Base-by-base conservation (phyloP, 2,329 filamentous ascomycete species). In the Pestalotiopsis sp. region DNA sequence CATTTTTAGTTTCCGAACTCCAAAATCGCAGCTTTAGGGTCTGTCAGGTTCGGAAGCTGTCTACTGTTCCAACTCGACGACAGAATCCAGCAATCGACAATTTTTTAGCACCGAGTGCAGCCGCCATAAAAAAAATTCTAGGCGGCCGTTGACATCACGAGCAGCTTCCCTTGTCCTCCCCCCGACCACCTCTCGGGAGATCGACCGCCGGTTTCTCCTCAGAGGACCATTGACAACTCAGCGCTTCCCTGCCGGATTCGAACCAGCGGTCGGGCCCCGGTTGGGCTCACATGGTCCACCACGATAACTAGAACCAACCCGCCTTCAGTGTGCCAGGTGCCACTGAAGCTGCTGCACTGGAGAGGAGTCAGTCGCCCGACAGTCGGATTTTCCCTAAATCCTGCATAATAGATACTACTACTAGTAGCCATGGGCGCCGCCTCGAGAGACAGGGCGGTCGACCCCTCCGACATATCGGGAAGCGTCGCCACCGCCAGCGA, bases 241-340 rank as follows among this genome's bases (percentile, higher is more conserved):
- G 36, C 52, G 9, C 64, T 45, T 39, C 66, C 66, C 66, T 63
- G 66, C 57, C 66, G 59, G 36, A 56, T 58, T 58, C 56, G 62
- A 62, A 57, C 27, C 45, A 67, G 57, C 66, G 69, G 73, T 75
- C 75, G 73, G 72, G 76, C 73, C 76, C 75, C 59, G 45, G 74
- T 77, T 76, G 77, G 77, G 77, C 74, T 77, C 71, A 68, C 72
- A 73, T 71, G 68, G 68, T 69, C 61, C 57, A 41, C 23, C 57
- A 58, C 36, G 14, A 20, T n/a, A 56, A 36, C 25, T 39, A 63
- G 17, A 57, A 36, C 64, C 17, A 31, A 20, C 64, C 14, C 20
- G n/a, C 45, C 39, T 31, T 23, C 31, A 41, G 60, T 23, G 39
- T 20, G 20, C 27, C 36, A 57, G 61, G 41, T 62, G 59, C 27